Conservation (phyloP, 805 yeast genomes). For the Candida glaebosa region DNA sequence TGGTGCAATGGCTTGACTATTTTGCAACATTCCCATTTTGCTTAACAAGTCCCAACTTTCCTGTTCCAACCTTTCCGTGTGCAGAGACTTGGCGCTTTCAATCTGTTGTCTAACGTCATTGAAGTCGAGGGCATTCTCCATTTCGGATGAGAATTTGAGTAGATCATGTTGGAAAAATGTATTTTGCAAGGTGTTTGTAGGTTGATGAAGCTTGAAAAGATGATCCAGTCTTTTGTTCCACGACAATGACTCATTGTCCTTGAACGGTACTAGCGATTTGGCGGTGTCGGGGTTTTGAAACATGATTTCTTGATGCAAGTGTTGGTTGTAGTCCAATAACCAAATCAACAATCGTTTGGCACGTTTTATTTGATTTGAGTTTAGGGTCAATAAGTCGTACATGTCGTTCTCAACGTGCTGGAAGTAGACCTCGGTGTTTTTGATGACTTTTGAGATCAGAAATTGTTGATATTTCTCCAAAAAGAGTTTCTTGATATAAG, state of each 20-base stretch:
- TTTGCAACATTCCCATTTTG: constrained; percentile 3
- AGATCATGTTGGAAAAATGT: constrained; percentile 2
- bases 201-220: constrained; percentile 12
- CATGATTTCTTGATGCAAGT: constrained; percentile 15
- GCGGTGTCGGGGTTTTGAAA: background rate
- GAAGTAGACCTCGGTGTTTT: constrained; percentile 32
- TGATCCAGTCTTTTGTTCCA: constrained; percentile 27
- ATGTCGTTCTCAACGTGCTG: constrained; percentile 20
- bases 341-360: constrained; percentile 38
- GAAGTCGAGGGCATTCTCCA: background rate
- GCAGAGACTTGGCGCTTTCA: background rate
- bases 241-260: constrained; percentile 27
- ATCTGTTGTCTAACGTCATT: background rate
- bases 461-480: constrained; percentile 24
- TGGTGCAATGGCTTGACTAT: background rate
- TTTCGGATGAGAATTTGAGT: constrained; percentile 7
- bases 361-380: constrained; percentile 25
- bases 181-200: background rate
- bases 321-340: constrained; percentile 33
- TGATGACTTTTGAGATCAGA: constrained; percentile 23
- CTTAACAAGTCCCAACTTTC: constrained; percentile 3
- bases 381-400: constrained; percentile 30
- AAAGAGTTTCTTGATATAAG: constrained; percentile 2
- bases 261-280: constrained; percentile 19
- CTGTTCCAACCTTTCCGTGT: constrained; percentile 1